Evolutionary conservation across 495 filamentous ascomycete species (phyloP).

Genomic region (Thermothielavioides terrestris): DNA sequence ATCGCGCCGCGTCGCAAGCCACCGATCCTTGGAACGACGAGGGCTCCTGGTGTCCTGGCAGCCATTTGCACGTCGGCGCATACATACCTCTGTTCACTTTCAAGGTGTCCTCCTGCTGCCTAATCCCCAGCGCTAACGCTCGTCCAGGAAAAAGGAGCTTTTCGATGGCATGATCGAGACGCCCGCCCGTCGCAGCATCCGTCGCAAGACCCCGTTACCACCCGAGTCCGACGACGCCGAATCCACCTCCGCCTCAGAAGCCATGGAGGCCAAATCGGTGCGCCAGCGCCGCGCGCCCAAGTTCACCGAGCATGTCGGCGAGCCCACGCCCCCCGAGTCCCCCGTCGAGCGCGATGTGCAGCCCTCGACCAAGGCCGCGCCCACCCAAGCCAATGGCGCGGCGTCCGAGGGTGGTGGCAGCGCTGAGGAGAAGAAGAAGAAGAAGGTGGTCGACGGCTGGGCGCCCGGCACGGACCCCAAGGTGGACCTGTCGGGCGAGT

Average conservation of each 20-base stretch:
- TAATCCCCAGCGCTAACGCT: too few species aligned
- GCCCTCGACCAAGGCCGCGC: slow-evolving; percentile 11
- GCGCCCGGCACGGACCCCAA: slow-evolving; percentile 61
- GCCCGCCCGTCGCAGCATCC: slow-evolving; percentile 28
- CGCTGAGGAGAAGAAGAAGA: slow-evolving; percentile 23
- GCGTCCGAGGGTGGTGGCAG: slow-evolving; percentile 11
- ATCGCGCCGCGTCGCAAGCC: too few species aligned
- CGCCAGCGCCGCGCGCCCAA: slow-evolving; percentile 34
- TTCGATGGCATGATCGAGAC: slow-evolving; percentile 47
- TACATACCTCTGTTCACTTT: too few species aligned
- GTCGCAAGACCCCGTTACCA: slow-evolving; percentile 36
- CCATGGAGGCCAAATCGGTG: slow-evolving; percentile 17
- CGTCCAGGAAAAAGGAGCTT: slow-evolving; percentile 40
- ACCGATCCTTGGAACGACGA: too few species aligned
- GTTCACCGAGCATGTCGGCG: slow-evolving; percentile 39
- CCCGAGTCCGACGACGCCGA: slow-evolving; percentile 37
- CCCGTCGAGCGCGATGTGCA: slow-evolving; percentile 23
- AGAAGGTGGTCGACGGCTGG: slow-evolving; percentile 57
- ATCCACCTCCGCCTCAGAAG: slow-evolving; percentile 36
- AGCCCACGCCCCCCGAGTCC: slow-evolving; percentile 21
- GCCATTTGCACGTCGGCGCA: too few species aligned
- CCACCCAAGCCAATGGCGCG: slow-evolving; percentile 19
- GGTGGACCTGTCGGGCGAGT: slow-evolving; percentile 69
- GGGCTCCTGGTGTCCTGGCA: too few species aligned
- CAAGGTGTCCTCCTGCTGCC: too few species aligned